Evolutionary conservation across 169 alveolate species (phyloP), one percentile per base, ranked within the genome.

Genomic region (Eimeria sp.): DNA sequence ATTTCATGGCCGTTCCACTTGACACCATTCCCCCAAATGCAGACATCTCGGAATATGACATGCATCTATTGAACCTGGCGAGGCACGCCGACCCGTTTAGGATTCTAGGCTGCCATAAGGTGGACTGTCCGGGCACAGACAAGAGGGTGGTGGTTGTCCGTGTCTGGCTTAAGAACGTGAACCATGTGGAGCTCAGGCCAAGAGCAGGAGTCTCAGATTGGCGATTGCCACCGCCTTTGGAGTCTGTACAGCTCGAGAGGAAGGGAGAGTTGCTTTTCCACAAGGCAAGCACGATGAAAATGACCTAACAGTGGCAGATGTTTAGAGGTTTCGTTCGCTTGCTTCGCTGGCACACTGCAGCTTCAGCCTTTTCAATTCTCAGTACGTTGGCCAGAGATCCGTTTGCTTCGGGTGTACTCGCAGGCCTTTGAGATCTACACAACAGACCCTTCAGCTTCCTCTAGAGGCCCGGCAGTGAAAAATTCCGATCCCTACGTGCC

Each of bases 81-180:
- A 78, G 72, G 40, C 96, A 93, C 54, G 88, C 85, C 23, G 96
- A 93, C 78, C 96, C 96, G 20, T 93, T 93, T 66, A 72, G 89
- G 54, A 88, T 93, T 80, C 91, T 93, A 11, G 96, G 96, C 13
- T 66, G 89, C 80, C 96, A 93, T 60, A 56, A 27, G n/a, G 96
- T 93, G 76, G 74, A 90, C 54, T 23, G 64, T 25, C 14, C 56
- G 37, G 77, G 30, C 62, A 64, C 80, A 8, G 82, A 93, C 52
- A 64, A 54, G 30, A 66, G 82, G 77, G 60, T 93, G 33, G 74
- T 80, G 64, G 76, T 80, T 6, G 96, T 93, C 27, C 85, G 93
- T 23, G 91, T 71, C 40, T 80, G 91, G 72, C 80, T 74, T 13
- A 90, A 90, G 90, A 60, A 72, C 88, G 88, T 76, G n/a, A 33